Conservation (phyloP, 306 rosid species). For the Begonia loranthoides region DNA sequence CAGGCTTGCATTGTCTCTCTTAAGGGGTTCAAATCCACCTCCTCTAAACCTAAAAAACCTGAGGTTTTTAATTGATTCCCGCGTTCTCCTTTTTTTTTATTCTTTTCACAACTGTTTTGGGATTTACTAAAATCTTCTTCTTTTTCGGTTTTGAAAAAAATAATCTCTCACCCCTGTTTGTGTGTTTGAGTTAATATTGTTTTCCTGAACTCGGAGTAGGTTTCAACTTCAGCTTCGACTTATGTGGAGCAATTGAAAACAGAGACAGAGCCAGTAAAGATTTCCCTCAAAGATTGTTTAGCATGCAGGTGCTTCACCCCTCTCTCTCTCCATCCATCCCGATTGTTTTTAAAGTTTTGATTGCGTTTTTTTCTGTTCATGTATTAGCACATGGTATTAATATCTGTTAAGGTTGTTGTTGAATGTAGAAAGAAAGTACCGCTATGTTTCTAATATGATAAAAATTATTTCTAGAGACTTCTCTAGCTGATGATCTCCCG, state of each 20-base stretch:
- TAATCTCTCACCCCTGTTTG: not conserved
- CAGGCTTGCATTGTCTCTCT: slow-evolving; percentile 90
- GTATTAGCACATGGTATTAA: too few relatives aligned
- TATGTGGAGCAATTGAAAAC: slow-evolving; percentile 36
- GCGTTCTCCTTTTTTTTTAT: not conserved
- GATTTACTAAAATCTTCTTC: not conserved
- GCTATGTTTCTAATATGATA: too few relatives aligned
- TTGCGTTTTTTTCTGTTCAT: too few relatives aligned
- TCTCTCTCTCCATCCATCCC: not conserved
- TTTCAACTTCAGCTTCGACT: slow-evolving; percentile 47
- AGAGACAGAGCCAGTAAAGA: slow-evolving; percentile 77
- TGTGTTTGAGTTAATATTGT: slow-evolving; percentile 1
- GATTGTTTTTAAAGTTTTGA: not conserved
- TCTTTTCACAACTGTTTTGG: too few relatives aligned
- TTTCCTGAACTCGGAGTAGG: slow-evolving; percentile 20
- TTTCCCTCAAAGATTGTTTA: slow-evolving; percentile 92
- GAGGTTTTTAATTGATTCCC: slow-evolving; percentile 27
- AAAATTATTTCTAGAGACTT: too few relatives aligned
- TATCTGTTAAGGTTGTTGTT: too few relatives aligned
- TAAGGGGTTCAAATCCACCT: slow-evolving; percentile 46
- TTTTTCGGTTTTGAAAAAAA: not conserved
- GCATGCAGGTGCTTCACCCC: slow-evolving; percentile 67
- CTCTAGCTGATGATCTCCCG: too few relatives aligned
- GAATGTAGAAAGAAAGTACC: too few relatives aligned
- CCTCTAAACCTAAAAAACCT: slow-evolving; percentile 31